Evolutionary conservation across 2,329 filamentous ascomycete species (phyloP), one percentile per base, ranked within the genome.

Genomic region (Alternaria solani): DNA sequence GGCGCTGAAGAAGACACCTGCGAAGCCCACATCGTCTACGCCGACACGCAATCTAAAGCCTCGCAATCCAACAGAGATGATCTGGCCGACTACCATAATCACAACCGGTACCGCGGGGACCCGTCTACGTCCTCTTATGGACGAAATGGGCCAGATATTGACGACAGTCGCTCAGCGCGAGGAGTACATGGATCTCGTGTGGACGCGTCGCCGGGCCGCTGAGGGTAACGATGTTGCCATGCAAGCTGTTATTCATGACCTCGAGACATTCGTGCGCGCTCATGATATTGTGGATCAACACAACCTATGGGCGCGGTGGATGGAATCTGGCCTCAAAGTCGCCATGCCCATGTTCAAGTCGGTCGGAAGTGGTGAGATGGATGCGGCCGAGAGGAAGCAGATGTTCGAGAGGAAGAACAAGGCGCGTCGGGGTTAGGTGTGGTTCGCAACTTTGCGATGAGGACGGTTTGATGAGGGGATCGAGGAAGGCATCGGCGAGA

Each of bases 231-330:
- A 30, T 28, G 9, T 12, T 8, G 38, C 28, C 16, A 42, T 34
- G 14, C 18, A 26, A 9, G n/a, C 5, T 5, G 34, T 56, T n/a
- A 3, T 38, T 18, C 2, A 16, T 8, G 46, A 56, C 4, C 25
- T 60, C 4, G 23, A 56, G 2, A 18, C 1, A 4, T 56, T 60
- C 5, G 52, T 60, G 14, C 28, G 30, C 16, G 14, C 12, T n/a
- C 46, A 51, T n/a, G 39, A 32, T 11, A 51, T 60, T 11, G 39
- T 57, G 3, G 47, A 47, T 7, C 32, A 41, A 39, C 57, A 60
- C 16, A 49, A 49, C 32, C 20, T 34, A 3, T 49, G 46, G 46
- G 46, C 46, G 12, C 46, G 46, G n/a, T 49, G 46, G 46, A 49
- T 49, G 30, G 46, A 18, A 7, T 49, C 46, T 36, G 46, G 46